Evolutionary conservation across 768 basidiomycete genomes (phyloP).

Genomic region (Lentinula aciculospora): DNA sequence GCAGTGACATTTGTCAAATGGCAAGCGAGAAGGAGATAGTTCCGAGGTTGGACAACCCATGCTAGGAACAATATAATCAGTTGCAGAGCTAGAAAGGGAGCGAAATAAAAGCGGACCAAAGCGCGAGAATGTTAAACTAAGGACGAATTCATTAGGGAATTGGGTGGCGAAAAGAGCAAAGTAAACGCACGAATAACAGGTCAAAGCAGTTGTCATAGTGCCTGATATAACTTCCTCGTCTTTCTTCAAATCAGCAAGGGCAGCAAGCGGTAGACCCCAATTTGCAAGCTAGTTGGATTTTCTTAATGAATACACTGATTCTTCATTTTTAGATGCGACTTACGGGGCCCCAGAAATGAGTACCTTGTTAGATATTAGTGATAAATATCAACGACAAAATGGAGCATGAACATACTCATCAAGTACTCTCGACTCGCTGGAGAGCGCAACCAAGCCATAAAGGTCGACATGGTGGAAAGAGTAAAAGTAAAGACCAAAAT

Average conservation of each 20-base stretch:
- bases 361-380: constrained; percentile 47
- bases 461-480: constrained; percentile 51
- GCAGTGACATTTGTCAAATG: constrained; percentile 89
- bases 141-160: constrained; percentile 6
- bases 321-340: constrained; percentile 24
- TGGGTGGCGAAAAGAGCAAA: constrained; percentile 4
- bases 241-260: constrained; percentile 83
- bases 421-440: constrained; percentile 93
- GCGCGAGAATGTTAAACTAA: constrained; percentile 85
- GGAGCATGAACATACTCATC: constrained; percentile 64
- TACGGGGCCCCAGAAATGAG: constrained; percentile 98
- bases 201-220: constrained; percentile 90
- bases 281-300: constrained; percentile 73
- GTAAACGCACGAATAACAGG: constrained; percentile 84
- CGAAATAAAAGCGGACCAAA: constrained; percentile 54
- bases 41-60: constrained; percentile 93
- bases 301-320: not conserved
- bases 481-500: constrained; percentile 4
- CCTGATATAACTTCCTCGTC: constrained; percentile 98
- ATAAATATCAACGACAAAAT: constrained; percentile 5
- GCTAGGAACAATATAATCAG: constrained; percentile 38
- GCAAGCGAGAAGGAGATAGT: constrained; percentile 93
- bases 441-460: constrained; percentile 85
- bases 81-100: constrained; percentile 1
- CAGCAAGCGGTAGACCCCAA: constrained; percentile 96